Evolutionary conservation across 768 basidiomycete genomes (phyloP).

Genomic region (Trametes cubensis): DNA sequence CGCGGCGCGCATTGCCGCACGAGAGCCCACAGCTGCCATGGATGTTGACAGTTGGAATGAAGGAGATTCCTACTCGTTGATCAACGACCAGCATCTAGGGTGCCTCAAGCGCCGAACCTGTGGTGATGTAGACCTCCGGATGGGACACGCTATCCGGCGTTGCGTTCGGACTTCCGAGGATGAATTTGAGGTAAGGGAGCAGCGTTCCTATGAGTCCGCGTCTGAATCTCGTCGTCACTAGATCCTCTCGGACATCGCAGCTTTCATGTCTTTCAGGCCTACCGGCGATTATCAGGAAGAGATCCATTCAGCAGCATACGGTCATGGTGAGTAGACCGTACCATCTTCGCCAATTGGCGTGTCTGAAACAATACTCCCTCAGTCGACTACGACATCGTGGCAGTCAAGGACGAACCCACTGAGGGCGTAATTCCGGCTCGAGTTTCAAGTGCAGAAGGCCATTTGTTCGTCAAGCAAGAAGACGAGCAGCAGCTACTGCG

Average conservation of each 20-base stretch:
- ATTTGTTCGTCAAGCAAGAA: too few species aligned
- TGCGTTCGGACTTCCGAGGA: slow-evolving; percentile 5
- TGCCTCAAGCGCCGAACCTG: slow-evolving; percentile 1
- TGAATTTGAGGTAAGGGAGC: background rate
- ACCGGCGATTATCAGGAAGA: background rate
- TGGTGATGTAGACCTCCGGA: background rate
- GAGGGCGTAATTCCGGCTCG: too few species aligned
- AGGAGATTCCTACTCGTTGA: background rate
- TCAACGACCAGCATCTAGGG: background rate
- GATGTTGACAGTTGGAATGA: background rate
- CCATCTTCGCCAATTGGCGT: background rate
- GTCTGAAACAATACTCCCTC: too few species aligned
- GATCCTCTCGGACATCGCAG: background rate
- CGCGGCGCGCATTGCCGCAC: background rate
- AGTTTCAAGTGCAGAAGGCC: too few species aligned
- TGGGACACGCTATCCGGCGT: background rate
- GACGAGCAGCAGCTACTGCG: too few species aligned
- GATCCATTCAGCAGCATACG: background rate
- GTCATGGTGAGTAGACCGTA: background rate
- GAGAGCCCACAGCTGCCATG: background rate
- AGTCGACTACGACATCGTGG: too few species aligned
- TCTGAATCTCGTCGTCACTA: background rate
- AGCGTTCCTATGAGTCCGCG: background rate
- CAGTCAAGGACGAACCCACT: too few species aligned
- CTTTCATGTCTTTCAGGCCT: background rate